These are phyloP conservation scores for Paecilomyces variotii DNA, from an alignment of 2,329 filamentous ascomycete genomes.

Conservation along the genomic window DNA sequence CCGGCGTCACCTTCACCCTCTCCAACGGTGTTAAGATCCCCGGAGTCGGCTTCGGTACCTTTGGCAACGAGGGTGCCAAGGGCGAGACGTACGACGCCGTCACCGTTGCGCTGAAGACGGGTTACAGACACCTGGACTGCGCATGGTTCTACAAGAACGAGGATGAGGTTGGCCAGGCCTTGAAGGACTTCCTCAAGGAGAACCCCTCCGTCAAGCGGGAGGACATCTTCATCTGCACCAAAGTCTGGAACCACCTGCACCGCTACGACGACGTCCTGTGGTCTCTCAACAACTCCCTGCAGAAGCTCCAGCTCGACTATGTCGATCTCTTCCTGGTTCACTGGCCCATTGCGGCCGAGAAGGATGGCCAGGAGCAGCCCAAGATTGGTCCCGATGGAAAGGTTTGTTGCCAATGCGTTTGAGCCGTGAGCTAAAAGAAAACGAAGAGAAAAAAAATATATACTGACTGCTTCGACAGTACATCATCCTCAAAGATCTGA, in stretches of 20 bases:
- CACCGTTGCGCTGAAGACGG: constrained; percentile 41
- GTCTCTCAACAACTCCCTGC: constrained; percentile 52
- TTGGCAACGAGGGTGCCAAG: constrained; percentile 55
- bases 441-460: constrained; percentile 6
- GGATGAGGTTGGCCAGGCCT: constrained; percentile 44
- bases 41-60: constrained; percentile 58
- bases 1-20: constrained; percentile 44
- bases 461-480: constrained; percentile 33
- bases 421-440: not conserved
- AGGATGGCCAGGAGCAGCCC: constrained; percentile 39
- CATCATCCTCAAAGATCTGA: constrained; percentile 56
- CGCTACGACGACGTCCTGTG: constrained; percentile 40
- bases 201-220: constrained; percentile 39
- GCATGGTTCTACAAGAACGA: constrained; percentile 51
- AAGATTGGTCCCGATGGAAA: constrained; percentile 46
- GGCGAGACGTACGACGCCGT: constrained; percentile 52
- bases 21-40: constrained; percentile 55
- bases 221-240: constrained; percentile 46
- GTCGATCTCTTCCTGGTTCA: constrained; percentile 61
- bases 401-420: constrained; percentile 19
- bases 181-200: constrained; percentile 48
- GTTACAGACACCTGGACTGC: constrained; percentile 50
- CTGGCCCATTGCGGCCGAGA: constrained; percentile 45
- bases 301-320: constrained; percentile 60
- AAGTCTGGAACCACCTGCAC: constrained; percentile 48